Evolutionary conservation across 805 yeast genomes (phyloP), one percentile per base, ranked within the genome.

Genomic region (Candida cerambycidarum): DNA sequence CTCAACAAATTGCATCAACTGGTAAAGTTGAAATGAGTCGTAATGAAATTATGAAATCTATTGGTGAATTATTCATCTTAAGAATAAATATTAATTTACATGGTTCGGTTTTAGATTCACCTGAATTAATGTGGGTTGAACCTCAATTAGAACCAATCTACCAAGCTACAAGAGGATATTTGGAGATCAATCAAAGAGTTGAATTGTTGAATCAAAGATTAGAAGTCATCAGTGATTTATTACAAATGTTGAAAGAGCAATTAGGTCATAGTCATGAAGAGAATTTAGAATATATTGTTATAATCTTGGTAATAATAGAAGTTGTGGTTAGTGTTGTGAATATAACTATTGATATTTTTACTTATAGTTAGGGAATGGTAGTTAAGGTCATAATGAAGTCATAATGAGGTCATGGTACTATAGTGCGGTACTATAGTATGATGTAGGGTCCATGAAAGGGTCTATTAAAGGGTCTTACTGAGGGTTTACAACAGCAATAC

Each of bases 81-180:
- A 64, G 95, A 47, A 86, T 86, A 35, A 86, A 86, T 59, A 86
- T 86, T 47, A 86, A 86, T 55, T 67, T 86, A 42, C 93, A 86
- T 66, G 93, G 93, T 0, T 83, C 92, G 0, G 95, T 93, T 19
- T 71, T 93, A 47, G 99, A 93, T 61, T 87, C 96, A 1, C 99
- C 99, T 1, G 99, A 93, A 62, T 78, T 93, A 45, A 89, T 93
- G 97, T 93, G 99, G 99, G 82, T 97, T 0, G 98, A 93, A 61
- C 99, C 99, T 1, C 97, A 90, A 57, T 71, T 93, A 47, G 99
- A 93, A 60, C 99, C 99, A 1, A 89, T 92, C 41, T 93, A 93
- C 65, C 97, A 90, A 62, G 97, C 98, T 0, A 89, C 96, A 2
- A 79, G 98, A 61, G 97, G 97, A 0, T 92, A 92, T 62, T 65